Conservation (phyloP, 306 rosid genomes). For the Aeschynomene evenia region DNA sequence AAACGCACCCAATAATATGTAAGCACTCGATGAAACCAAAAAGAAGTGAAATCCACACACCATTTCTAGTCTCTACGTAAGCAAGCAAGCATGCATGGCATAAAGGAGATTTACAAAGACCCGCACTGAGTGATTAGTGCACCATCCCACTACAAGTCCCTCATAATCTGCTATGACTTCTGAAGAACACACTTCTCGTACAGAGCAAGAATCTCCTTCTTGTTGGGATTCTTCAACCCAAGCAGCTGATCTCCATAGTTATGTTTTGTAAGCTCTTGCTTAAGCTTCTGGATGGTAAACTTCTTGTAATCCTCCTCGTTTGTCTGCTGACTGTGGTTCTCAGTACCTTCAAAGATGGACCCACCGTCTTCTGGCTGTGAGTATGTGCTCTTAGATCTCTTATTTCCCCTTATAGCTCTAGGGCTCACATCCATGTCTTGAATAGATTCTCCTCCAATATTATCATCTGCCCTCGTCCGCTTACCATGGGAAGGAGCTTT, state of each 20-base stretch:
- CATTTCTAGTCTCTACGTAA: constrained; percentile 27
- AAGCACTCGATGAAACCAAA: neutral
- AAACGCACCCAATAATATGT: constrained; percentile 13
- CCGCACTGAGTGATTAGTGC: constrained; percentile 26
- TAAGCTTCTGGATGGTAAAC: constrained; percentile 79
- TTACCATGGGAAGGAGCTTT: constrained; percentile 73
- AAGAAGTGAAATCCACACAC: neutral
- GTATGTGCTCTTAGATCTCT: constrained; percentile 65
- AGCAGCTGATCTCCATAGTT: constrained; percentile 83
- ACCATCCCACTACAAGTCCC: constrained; percentile 32
- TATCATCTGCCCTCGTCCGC: constrained; percentile 70
- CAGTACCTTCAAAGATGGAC: constrained; percentile 68
- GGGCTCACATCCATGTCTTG: constrained; percentile 76
- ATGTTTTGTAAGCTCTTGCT: constrained; percentile 89
- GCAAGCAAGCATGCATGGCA: constrained; percentile 8
- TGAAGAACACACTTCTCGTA: constrained; percentile 77
- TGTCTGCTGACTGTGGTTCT: constrained; percentile 64
- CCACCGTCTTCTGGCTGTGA: constrained; percentile 85
- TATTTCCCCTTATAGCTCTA: constrained; percentile 50
- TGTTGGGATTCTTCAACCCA: constrained; percentile 71
- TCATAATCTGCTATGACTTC: constrained; percentile 48
- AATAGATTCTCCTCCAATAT: constrained; percentile 64
- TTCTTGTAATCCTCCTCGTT: constrained; percentile 70
- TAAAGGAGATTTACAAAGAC: constrained; percentile 12
- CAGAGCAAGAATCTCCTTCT: constrained; percentile 71